These are phyloP conservation scores for Tillandsia fasciculata DNA, from an alignment of 176 grass and related monocot species.

Conservation along the genomic window DNA sequence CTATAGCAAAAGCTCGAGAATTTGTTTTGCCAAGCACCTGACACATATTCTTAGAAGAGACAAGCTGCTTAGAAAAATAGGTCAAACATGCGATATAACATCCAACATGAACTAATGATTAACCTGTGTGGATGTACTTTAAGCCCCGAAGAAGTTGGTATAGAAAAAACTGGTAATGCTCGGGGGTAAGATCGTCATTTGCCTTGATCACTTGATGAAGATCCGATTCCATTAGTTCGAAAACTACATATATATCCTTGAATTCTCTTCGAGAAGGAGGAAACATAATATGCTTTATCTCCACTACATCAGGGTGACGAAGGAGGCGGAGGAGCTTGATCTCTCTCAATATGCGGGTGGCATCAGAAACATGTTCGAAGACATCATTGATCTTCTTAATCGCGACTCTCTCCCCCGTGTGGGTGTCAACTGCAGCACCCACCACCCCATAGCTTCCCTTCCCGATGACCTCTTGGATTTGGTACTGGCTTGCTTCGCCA, in stretches of 20 bases:
- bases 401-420: constrained; percentile 55
- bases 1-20: no score
- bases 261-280: constrained; percentile 76
- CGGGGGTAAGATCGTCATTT: constrained; percentile 60
- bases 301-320: constrained; percentile 63
- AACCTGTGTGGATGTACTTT: constrained; percentile 91
- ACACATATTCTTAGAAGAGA: not conserved
- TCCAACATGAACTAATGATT: constrained; percentile 1
- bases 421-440: constrained; percentile 62
- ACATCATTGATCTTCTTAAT: constrained; percentile 85
- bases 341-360: constrained; percentile 61
- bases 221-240: constrained; percentile 84
- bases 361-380: constrained; percentile 70
- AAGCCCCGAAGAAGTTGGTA: constrained; percentile 73
- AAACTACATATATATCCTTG: constrained; percentile 78
- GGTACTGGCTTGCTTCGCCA: constrained; percentile 56
- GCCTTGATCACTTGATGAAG: constrained; percentile 68
- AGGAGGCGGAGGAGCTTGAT: constrained; percentile 75
- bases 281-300: constrained; percentile 81
- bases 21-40: no score
- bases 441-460: constrained; percentile 84
- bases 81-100: no score
- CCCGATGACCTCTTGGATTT: constrained; percentile 71
- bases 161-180: constrained; percentile 74
- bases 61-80: not conserved